A percentile compares a stretch with the other conserved stretches of the same genome.
These are phyloP conservation scores for Podospora bellae-mahoneyi DNA, from an alignment of 495 filamentous ascomycete species.

Conservation along the genomic window DNA sequence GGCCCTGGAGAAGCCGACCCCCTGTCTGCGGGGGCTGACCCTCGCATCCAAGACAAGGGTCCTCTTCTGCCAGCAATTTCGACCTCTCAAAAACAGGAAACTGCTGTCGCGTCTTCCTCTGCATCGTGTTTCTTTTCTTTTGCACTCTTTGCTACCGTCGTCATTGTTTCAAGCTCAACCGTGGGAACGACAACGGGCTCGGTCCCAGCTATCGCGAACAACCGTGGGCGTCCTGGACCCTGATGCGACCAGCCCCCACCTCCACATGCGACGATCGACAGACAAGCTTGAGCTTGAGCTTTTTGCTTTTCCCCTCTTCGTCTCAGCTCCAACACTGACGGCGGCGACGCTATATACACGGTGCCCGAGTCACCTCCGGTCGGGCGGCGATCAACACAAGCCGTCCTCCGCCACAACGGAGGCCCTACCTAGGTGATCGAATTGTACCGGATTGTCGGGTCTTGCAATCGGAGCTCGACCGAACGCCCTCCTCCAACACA, in stretches of 20 bases:
- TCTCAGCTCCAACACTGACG: background rate
- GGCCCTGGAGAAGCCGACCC: background rate
- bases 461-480: background rate
- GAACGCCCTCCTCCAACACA: background rate
- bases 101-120: background rate
- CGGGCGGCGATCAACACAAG: background rate
- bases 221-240: background rate
- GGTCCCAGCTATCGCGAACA: background rate
- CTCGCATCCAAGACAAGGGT: background rate
- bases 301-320: background rate
- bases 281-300: background rate
- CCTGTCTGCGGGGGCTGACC: slow-evolving; percentile 7
- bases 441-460: background rate
- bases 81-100: slow-evolving; percentile 2
- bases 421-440: background rate
- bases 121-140: slow-evolving; percentile 4
- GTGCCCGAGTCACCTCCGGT: background rate
- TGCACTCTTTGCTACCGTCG: background rate
- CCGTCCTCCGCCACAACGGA: background rate
- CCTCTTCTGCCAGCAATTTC: slow-evolving; percentile 8
- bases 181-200: background rate
- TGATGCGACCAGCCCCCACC: background rate
- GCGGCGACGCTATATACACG: background rate
- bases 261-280: background rate
- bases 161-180: background rate